Evolutionary conservation across 495 filamentous ascomycete genomes (phyloP).

Genomic region (Darksidea phi): DNA sequence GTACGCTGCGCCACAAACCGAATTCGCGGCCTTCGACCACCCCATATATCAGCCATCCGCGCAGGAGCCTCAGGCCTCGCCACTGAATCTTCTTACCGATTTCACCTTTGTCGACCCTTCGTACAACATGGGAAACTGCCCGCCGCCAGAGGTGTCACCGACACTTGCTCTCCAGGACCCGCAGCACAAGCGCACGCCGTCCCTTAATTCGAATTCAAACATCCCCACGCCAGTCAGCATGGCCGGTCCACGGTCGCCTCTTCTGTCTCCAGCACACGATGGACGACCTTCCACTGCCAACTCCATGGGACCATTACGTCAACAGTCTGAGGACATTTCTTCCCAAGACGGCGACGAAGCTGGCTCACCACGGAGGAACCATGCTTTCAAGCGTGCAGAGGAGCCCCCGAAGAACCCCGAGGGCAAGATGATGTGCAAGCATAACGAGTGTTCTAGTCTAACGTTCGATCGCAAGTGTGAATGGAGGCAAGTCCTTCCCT

Average conservation of each 20-base stretch:
- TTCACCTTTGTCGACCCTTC: conserved; percentile 5
- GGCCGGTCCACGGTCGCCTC: conserved; percentile 17
- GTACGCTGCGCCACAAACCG: conserved; percentile 29
- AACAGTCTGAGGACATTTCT: conserved; percentile 23
- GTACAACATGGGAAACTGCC: conserved; percentile 23
- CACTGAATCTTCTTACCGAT: conserved; percentile 12
- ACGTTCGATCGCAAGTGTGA: conserved; percentile 82
- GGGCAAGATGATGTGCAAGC: conserved; percentile 70
- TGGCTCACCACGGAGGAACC: conserved; percentile 26
- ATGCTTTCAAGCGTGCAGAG: conserved; percentile 41
- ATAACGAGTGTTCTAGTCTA: conserved; percentile 56
- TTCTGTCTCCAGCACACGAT: conserved; percentile 12
- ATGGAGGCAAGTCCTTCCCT: conserved; percentile 68
- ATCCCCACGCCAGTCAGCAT: conserved; percentile 30
- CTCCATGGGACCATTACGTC: conserved; percentile 3
- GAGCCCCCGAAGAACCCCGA: conserved; percentile 64
- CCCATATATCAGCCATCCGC: conserved; percentile 15
- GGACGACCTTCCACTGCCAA: conserved; percentile 18
- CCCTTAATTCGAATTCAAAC: conserved; percentile 20
- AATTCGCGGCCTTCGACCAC: not conserved
- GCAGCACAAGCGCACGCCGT: conserved; percentile 24
- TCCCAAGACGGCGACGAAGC: conserved; percentile 25
- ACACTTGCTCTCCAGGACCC: conserved; percentile 6
- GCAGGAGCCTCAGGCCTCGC: conserved; percentile 31
- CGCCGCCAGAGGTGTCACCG: conserved; percentile 9